Percentiles rank a stretch among this genome's conserved stretches.
Evolutionary conservation across 2,329 filamentous ascomycete genomes (phyloP).

Genomic region (Fusarium sp.): DNA sequence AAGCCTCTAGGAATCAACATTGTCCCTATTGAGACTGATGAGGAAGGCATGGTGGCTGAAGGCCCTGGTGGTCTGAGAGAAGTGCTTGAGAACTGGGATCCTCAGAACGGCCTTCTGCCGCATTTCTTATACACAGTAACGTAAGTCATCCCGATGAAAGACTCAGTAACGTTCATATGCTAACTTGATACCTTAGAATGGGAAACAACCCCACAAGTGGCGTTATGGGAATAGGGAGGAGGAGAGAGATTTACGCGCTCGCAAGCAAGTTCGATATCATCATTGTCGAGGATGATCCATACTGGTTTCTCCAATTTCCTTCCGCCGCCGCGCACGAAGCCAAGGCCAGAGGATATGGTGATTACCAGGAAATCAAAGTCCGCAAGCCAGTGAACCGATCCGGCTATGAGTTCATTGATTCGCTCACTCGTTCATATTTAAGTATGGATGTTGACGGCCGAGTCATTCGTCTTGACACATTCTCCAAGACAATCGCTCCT

Average conservation of each 20-base stretch:
- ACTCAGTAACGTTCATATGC: neutral
- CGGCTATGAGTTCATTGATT: slow-evolving; percentile 84
- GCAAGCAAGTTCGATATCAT: slow-evolving; percentile 88
- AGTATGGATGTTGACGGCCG: slow-evolving; percentile 85
- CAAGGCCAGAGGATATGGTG: slow-evolving; percentile 56
- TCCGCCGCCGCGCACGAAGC: slow-evolving; percentile 68
- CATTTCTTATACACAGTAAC: slow-evolving; percentile 92
- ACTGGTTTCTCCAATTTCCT: slow-evolving; percentile 94
- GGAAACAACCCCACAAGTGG: slow-evolving; percentile 90
- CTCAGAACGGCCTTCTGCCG: slow-evolving; percentile 76
- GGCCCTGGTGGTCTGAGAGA: slow-evolving; percentile 81
- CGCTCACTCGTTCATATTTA: slow-evolving; percentile 83
- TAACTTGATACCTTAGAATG: slow-evolving; percentile 39
- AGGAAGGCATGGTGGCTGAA: slow-evolving; percentile 79
- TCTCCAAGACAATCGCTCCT: slow-evolving; percentile 91
- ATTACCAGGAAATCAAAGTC: slow-evolving; percentile 47
- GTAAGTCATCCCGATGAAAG: slow-evolving; percentile 60
- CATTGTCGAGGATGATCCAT: slow-evolving; percentile 94
- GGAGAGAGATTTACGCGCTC: slow-evolving; percentile 81
- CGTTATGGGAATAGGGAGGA: slow-evolving; percentile 76
- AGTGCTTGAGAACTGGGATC: slow-evolving; percentile 86
- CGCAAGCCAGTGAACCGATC: slow-evolving; percentile 55
- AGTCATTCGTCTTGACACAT: slow-evolving; percentile 90
- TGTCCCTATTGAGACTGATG: slow-evolving; percentile 79
- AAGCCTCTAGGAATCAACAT: slow-evolving; percentile 77